phyloP scores from a whole-genome alignment of 225 moss, liverwort and hornwort genomes.

The Climacium dendroides region DNA sequence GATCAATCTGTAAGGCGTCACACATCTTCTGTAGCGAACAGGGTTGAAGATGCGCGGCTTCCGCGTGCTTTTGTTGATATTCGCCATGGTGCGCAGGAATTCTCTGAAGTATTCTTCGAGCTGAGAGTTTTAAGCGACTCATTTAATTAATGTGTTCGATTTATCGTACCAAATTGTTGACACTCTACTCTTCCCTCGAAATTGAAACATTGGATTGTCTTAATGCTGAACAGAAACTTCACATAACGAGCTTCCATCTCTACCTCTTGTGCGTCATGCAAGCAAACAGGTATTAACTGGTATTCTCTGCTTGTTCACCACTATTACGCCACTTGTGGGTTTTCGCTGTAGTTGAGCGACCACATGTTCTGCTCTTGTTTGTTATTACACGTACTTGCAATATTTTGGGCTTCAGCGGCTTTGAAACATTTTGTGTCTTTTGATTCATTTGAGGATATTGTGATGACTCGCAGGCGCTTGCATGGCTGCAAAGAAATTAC shows the following conservation, averaged over 20 bases:
- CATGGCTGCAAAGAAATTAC: conserved; percentile 72
- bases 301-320: not conserved
- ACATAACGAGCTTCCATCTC: conserved; percentile 80
- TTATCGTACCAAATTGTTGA: not conserved
- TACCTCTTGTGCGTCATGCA: conserved; percentile 69
- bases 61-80: conserved; percentile 88
- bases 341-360: not conserved
- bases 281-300: conserved; percentile 57
- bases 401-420: not conserved
- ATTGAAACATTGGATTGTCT: not conserved
- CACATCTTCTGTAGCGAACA: conserved; percentile 63
- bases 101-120: not conserved
- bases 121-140: not conserved
- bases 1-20: conserved; percentile 72
- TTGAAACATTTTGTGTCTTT: not conserved
- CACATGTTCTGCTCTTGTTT: not conserved
- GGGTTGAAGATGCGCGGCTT: conserved; percentile 66
- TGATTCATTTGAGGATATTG: not conserved
- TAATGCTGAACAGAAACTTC: conserved; percentile 55
- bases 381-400: not conserved
- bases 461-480: conserved; percentile 53
- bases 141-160: not conserved
- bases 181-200: not conserved
- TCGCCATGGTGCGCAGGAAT: conserved; percentile 63
- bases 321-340: not conserved